phyloP scores from a whole-genome alignment of 2,329 filamentous ascomycete genomes.

The Pyricularia pennisetigena region DNA sequence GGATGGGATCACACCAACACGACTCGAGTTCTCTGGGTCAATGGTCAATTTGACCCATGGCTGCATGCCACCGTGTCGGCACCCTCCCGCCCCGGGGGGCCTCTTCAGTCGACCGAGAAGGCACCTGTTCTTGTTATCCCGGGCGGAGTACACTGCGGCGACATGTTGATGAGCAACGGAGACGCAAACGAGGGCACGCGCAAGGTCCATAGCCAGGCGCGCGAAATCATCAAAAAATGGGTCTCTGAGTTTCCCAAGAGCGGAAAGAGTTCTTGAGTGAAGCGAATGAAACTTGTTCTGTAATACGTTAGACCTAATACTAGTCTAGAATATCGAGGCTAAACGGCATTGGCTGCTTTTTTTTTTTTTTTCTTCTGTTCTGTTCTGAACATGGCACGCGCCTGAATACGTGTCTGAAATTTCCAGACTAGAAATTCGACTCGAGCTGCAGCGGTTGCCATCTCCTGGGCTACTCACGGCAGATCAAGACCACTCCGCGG shows the following conservation, averaged over 20 bases:
- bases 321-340: background rate
- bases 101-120: slow-evolving; percentile 20
- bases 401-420: too few species aligned
- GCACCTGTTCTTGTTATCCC: slow-evolving; percentile 22
- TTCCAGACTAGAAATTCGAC: too few species aligned
- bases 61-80: slow-evolving; percentile 25
- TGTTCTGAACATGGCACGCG: background rate
- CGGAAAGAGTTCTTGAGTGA: background rate
- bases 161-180: slow-evolving; percentile 34
- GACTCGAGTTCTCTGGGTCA: slow-evolving; percentile 27
- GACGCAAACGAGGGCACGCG: slow-evolving; percentile 37
- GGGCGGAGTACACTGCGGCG: slow-evolving; percentile 28
- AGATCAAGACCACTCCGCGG: background rate
- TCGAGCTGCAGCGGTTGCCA: background rate
- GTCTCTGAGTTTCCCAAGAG: slow-evolving; percentile 19
- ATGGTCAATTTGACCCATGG: slow-evolving; percentile 31
- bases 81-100: slow-evolving; percentile 26
- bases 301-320: background rate
- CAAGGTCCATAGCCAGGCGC: slow-evolving; percentile 36
- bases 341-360: background rate
- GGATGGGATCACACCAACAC: slow-evolving; percentile 25
- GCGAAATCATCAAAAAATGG: slow-evolving; percentile 41
- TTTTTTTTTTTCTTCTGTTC: too few species aligned
- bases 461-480: background rate
- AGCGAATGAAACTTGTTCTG: background rate